Evolutionary conservation across 495 filamentous ascomycete genomes (phyloP).

Genomic region (Bacidia gigantensis): DNA sequence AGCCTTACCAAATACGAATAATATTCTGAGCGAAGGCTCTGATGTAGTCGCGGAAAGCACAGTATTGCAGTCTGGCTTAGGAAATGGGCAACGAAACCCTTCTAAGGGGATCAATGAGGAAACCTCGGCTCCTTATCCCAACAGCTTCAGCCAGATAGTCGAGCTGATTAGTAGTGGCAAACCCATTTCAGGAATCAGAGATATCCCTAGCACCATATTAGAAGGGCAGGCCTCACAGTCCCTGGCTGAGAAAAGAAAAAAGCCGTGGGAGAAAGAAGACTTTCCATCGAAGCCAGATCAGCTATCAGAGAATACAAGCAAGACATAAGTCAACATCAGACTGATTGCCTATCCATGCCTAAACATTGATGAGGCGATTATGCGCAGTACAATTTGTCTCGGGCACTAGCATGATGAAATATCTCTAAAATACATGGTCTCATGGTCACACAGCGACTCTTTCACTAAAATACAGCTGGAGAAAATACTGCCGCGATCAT

Average conservation of each 20-base stretch:
- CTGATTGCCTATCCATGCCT: too few species aligned
- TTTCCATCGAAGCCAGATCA: not conserved
- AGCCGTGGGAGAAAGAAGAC: constrained; percentile 63
- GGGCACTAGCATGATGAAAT: too few species aligned
- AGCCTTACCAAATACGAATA: too few species aligned
- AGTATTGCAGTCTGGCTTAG: too few species aligned
- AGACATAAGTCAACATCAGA: too few species aligned
- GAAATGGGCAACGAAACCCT: constrained; percentile 1
- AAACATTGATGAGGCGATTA: not conserved
- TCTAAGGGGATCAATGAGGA: not conserved
- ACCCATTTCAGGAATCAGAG: constrained; percentile 74
- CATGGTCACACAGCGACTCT: not conserved
- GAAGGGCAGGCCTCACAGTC: constrained; percentile 45
- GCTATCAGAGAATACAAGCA: too few species aligned
- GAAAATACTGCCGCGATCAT: not conserved
- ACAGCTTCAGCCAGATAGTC: constrained; percentile 76
- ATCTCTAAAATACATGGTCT: not conserved
- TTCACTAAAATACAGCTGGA: not conserved
- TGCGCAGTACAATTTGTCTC: too few species aligned
- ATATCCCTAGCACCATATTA: constrained; percentile 76
- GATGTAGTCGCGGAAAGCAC: too few species aligned
- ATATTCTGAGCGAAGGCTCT: too few species aligned
- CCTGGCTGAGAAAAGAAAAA: constrained; percentile 41
- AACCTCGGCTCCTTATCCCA: constrained; percentile 52
- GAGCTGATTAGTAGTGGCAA: constrained; percentile 75